Percentiles rank a stretch among this genome's conserved stretches.
These are phyloP conservation scores for Cochlearia excelsa DNA, from an alignment of 345 rosid species.

Conservation along the genomic window DNA sequence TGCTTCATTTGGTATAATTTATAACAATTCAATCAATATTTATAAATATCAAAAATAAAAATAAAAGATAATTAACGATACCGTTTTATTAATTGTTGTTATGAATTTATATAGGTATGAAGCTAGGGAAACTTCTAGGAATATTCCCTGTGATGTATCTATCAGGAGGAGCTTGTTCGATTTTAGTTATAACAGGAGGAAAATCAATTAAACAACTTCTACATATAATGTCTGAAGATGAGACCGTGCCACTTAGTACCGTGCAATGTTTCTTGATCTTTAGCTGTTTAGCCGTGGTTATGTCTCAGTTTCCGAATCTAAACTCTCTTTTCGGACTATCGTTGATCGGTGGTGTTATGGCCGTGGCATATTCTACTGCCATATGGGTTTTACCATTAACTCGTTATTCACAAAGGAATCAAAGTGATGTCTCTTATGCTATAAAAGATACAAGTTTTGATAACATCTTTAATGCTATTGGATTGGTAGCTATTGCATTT, in stretches of 20 bases:
- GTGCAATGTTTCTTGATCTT: conserved; percentile 59
- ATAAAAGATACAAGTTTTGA: conserved; percentile 36
- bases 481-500: conserved; percentile 61
- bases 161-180: conserved; percentile 61
- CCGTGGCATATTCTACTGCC: conserved; percentile 50
- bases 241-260: conserved; percentile 39
- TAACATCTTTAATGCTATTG: conserved; percentile 50
- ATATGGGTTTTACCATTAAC: conserved; percentile 57
- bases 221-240: conserved; percentile 21
- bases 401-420: conserved; percentile 29
- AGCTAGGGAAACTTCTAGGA: conserved; percentile 47
- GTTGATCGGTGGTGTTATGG: conserved; percentile 49
- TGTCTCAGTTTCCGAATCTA: conserved; percentile 65
- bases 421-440: conserved; percentile 43
- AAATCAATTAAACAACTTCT: conserved; percentile 34
- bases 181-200: conserved; percentile 56
- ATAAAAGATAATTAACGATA: background rate
- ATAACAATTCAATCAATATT: background rate
- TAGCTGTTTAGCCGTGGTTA: conserved; percentile 42
- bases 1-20: conserved; percentile 54
- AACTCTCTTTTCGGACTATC: conserved; percentile 67
- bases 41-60: no score
- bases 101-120: conserved; percentile 40
- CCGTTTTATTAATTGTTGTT: background rate
- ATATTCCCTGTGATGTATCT: conserved; percentile 58